Percentiles rank a stretch among this genome's conserved stretches.
phyloP scores from a whole-genome alignment of 306 rosid species.

The Heteromeles arbutifolia region DNA sequence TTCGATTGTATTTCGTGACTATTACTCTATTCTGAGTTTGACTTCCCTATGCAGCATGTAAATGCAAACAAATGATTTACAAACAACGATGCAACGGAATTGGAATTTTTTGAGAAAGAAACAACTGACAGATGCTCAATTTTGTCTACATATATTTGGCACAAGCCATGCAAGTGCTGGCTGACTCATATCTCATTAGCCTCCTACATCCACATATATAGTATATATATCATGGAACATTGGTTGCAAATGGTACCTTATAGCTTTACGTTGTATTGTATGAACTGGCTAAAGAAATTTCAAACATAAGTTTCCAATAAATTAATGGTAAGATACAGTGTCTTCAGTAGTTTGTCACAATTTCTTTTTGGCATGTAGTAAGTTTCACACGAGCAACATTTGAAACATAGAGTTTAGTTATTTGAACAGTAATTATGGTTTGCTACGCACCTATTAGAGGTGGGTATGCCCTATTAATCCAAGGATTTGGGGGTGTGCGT shows the following conservation, averaged over 20 bases:
- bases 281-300: not conserved
- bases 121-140: slow-evolving; percentile 1
- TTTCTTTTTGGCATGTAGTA: not conserved
- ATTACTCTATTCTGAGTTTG: not conserved
- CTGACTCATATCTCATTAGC: not conserved
- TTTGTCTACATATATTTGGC: slow-evolving; percentile 4
- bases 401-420: not conserved
- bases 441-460: too few relatives aligned
- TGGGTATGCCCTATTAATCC: too few relatives aligned
- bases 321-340: not conserved
- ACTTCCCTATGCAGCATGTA: not conserved
- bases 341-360: not conserved
- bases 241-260: not conserved
- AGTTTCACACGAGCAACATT: not conserved
- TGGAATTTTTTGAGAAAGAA: not conserved
- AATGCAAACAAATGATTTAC: not conserved
- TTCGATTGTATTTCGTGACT: not conserved
- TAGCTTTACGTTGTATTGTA: not conserved
- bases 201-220: not conserved
- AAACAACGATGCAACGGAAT: not conserved
- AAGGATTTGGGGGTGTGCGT: too few relatives aligned
- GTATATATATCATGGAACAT: not conserved
- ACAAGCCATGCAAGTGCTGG: not conserved
- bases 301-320: not conserved
- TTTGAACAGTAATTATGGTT: too few relatives aligned